A percentile compares a stretch with the other conserved stretches of the same genome.
Evolutionary conservation across 2,329 filamentous ascomycete genomes (phyloP).

Genomic region (Alternaria arbusti): DNA sequence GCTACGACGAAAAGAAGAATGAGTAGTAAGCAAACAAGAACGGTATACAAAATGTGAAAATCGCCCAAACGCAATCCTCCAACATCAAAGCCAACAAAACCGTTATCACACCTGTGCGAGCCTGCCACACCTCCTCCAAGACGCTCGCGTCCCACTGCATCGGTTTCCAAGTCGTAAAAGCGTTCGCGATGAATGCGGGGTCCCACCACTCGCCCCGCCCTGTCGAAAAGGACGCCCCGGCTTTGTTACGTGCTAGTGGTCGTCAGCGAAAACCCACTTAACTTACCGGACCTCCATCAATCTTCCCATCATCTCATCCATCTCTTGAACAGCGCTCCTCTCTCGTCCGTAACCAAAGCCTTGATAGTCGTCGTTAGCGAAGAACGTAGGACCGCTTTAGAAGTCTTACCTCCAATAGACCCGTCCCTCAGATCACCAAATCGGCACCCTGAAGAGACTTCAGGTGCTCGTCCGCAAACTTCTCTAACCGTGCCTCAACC

Average conservation of each 20-base stretch:
- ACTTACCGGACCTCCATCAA: background rate
- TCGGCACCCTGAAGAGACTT: background rate
- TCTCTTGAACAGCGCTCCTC: background rate
- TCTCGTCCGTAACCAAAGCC: background rate
- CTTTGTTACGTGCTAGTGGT: constrained; percentile 6
- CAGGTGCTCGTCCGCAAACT: background rate
- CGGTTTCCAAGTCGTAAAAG: background rate
- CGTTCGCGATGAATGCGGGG: constrained; percentile 6
- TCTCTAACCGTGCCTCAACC: background rate
- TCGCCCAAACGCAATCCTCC: background rate
- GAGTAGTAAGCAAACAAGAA: background rate
- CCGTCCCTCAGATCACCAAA: background rate
- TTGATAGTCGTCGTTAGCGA: background rate
- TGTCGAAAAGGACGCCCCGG: constrained; percentile 21
- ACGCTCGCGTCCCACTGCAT: background rate
- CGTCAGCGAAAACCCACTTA: background rate
- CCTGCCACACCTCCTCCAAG: background rate
- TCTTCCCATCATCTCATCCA: background rate
- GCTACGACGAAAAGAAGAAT: background rate
- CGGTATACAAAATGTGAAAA: background rate
- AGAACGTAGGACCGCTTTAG: background rate
- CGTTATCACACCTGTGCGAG: background rate
- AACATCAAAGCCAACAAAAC: background rate
- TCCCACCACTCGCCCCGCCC: constrained; percentile 21
- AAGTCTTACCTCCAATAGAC: background rate